Evolutionary conservation across 2,329 filamentous ascomycete species (phyloP), one percentile per base, ranked within the genome.

Genomic region (Ophiostoma sp.): DNA sequence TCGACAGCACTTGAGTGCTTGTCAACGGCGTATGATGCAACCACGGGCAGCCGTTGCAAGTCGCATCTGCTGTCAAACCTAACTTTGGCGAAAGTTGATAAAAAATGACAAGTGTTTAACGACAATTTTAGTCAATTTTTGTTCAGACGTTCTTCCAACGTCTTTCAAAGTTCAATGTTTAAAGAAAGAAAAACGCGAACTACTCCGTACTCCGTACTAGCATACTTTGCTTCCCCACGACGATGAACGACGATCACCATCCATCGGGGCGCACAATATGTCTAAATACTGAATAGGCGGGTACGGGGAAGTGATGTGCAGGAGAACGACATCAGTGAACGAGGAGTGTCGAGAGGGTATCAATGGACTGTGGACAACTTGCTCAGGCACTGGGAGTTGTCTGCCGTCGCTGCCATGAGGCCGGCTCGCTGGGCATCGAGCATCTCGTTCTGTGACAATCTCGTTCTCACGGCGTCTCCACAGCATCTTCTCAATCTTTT

Each of bases 221-320:
- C 15, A 36, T n/a, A 9, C 17, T 17, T 61, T 33, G 25, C 15
- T 17, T 17, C 42, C 42, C 42, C 15, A 15, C 42, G 15, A 48
- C 12, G 19, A 48, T 4, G 42, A 48, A 15, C 15, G 61, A 45
- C 36, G 36, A 66, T 66, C 61, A 31, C 36, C 61, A 45, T 45
- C 61, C 61, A 66, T 45, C 61, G 61, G 33, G 61, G 61, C 61
- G 61, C 61, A 17, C 36, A 66, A 45, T 66, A 19, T 66, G 36
- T 45, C 61, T 66, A 15, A 22, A 45, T 66, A 45, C 61, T 66
- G 36, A 64, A 28, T 45, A 45, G 36, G 36, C 36, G 33, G 9
- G 55, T 7, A 17, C 15, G 12, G 3, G 11, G 22, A 55, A 25
- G 50, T 55, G 50, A 48, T 31, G 28, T 59, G 55, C 55, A 33